Base-by-base conservation (phyloP, 2,329 filamentous ascomycete species). In the Cephalotrichum gorgonifer region DNA sequence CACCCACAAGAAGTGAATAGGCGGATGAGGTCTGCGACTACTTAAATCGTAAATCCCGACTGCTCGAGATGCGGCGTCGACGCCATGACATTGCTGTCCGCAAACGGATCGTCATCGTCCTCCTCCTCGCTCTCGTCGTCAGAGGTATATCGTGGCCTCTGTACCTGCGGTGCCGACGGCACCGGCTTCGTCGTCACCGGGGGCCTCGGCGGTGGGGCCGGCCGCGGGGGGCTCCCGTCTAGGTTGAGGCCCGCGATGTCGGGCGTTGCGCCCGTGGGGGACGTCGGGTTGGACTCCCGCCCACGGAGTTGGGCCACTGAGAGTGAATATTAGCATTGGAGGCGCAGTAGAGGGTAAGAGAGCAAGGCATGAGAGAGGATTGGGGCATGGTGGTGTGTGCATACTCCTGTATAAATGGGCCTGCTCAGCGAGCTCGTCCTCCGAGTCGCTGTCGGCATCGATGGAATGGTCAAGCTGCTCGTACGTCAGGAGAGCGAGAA, bases 401-500 rank as follows among this genome's bases (percentile, higher is more conserved):
- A 58, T 69, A 81, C 78, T 79, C 55, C 76, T 71, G 56, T 83
- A 85, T 22, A 79, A 68, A 57, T 81, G 78, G 31, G 81, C 79
- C 62, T 84, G 80, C 58, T 85, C 79, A 42, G 83, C 79, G 38
- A 79, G 62, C 57, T 79, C 85, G 53, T 84, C 81, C 50, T 85
- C 81, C 2, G 80, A 84, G 62, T 86, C 81, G 55, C 80, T 84
- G 60, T 86, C 82, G 6, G 81, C 81, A 55, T 88, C 85, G 54
- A 91, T 86, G 44, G 86, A 89, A 52, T 84, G 82, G 62, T 98
- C 91, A 54, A 97, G 79, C 57, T 96, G 87, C 66, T 97, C 91
- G 60, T 89, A 98, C 0, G 89, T 86, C 79, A 95, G 95, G 50
- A 98, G 75, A 2, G 90, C 88, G 53, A 85, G 85, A 38, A 97